Conservation (phyloP, 108 stramenopile genomes). For the Hondaea fermentalgiana region DNA sequence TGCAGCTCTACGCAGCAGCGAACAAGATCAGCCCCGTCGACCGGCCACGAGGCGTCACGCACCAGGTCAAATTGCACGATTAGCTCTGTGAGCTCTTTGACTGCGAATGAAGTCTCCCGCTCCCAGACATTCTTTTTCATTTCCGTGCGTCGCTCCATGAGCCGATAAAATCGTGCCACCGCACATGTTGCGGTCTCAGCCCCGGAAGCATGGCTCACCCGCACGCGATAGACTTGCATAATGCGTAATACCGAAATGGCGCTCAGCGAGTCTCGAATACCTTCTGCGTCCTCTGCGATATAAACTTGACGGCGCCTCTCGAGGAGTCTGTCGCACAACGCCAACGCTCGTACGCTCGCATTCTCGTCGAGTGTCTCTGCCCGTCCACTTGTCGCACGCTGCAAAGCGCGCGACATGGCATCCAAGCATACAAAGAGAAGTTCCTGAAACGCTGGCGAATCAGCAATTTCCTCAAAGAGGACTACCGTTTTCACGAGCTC, state of each 20-base stretch:
- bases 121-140: not conserved
- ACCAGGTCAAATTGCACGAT: not conserved
- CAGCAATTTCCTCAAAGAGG: not conserved
- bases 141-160: not conserved
- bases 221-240: not conserved
- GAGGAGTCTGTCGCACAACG: not conserved
- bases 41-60: not conserved
- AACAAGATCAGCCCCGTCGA: not conserved
- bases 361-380: not conserved
- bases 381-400: not conserved
- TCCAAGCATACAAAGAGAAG: not conserved
- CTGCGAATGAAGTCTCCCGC: not conserved
- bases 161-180: not conserved
- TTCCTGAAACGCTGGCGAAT: not conserved
- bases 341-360: not conserved
- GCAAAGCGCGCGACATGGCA: not conserved
- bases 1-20: not conserved
- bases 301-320: not conserved
- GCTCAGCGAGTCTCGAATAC: not conserved
- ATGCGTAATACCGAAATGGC: not conserved
- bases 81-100: not conserved
- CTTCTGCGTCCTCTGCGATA: not conserved
- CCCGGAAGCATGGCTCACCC: not conserved
- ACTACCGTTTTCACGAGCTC: not conserved
- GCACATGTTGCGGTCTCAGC: not conserved